Evolutionary conservation across 257 asterid species (phyloP), one percentile per base, ranked within the genome.

Genomic region (Rubia yunnanensis): DNA sequence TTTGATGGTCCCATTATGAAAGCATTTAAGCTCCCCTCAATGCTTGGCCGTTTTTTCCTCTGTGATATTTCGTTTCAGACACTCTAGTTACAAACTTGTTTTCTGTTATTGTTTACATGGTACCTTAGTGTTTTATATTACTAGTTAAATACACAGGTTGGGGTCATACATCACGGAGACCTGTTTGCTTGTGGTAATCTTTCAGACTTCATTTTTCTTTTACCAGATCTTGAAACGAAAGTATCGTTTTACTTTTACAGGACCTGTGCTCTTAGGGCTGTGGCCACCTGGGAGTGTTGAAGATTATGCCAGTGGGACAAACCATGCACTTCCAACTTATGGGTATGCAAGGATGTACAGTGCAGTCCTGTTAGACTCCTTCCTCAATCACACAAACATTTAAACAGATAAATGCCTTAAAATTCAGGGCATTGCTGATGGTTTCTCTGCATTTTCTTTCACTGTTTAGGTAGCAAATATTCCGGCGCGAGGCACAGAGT

Each of bases 231-330:
- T n/a, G n/a, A n/a, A n/a, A n/a, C n/a, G n/a, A n/a, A n/a, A n/a
- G n/a, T n/a, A n/a, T n/a, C n/a, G n/a, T n/a, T n/a, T n/a, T n/a
- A n/a, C n/a, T n/a, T n/a, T n/a, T n/a, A n/a, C n/a, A n/a, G n/a
- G n/a, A n/a, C n/a, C n/a, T n/a, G n/a, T n/a, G n/a, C n/a, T n/a
- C n/a, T 70, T 87, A 81, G 92, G 96, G 65, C 85, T 55, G 63
- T 87, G 97, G 96, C 85, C 97, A 53, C 97, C 97, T 0, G 96
- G 87, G 82, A 90, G 97, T 53, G 96, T 85, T 18, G 97, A 96
- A 73, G 97, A 85, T 55, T 86, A 89, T 60, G 98, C 98, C 58
- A 89, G 98, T 46, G 97, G 98, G 58, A 89, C 96, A 22, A 92
- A 92, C 67, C 96, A 89, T 48, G 99, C 87, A 60, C 94, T 92